These are phyloP conservation scores for Saccharomyces hybrid DNA, from an alignment of 1,139 yeast species.

Conservation along the genomic window DNA sequence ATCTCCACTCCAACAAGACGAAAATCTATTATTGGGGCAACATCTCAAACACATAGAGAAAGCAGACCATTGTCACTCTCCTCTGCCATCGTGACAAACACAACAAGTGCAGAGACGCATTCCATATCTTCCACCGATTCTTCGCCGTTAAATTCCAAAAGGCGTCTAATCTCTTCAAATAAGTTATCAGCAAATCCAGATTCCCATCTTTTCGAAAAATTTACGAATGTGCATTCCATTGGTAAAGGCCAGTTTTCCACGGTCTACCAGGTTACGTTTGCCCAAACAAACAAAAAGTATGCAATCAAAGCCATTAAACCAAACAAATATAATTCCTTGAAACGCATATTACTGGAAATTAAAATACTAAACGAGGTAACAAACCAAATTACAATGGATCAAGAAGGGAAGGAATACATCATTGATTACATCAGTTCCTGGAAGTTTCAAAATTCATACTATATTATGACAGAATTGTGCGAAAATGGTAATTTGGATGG, in stretches of 20 bases:
- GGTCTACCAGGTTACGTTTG: slow-evolving; percentile 69
- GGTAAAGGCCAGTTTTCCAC: slow-evolving; percentile 87
- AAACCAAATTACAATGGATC: slow-evolving; percentile 34
- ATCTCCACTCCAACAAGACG: slow-evolving; percentile 22
- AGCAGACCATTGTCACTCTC: neutral
- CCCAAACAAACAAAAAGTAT: slow-evolving; percentile 46
- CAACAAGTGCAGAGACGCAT: neutral
- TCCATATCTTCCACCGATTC: slow-evolving; percentile 1
- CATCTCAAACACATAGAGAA: neutral
- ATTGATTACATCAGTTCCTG: slow-evolving; percentile 78
- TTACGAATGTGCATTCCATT: slow-evolving; percentile 61
- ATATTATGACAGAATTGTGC: slow-evolving; percentile 91
- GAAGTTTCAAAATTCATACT: slow-evolving; percentile 62
- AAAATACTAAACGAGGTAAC: slow-evolving; percentile 23
- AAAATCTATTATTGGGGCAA: slow-evolving; percentile 9
- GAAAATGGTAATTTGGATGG: slow-evolving; percentile 87
- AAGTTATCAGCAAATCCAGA: slow-evolving; percentile 31
- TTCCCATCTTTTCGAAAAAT: slow-evolving; percentile 52
- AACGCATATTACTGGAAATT: slow-evolving; percentile 37
- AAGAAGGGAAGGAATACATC: slow-evolving; percentile 74
- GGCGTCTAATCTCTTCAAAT: slow-evolving; percentile 22
- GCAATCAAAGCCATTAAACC: slow-evolving; percentile 80
- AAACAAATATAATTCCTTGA: slow-evolving; percentile 23
- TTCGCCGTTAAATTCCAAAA: slow-evolving; percentile 9
- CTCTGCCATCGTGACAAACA: neutral